A percentile compares a stretch with the other conserved stretches of the same genome.
Conservation (phyloP, 2,329 filamentous ascomycete species). For the Daldinia eschscholtzii region DNA sequence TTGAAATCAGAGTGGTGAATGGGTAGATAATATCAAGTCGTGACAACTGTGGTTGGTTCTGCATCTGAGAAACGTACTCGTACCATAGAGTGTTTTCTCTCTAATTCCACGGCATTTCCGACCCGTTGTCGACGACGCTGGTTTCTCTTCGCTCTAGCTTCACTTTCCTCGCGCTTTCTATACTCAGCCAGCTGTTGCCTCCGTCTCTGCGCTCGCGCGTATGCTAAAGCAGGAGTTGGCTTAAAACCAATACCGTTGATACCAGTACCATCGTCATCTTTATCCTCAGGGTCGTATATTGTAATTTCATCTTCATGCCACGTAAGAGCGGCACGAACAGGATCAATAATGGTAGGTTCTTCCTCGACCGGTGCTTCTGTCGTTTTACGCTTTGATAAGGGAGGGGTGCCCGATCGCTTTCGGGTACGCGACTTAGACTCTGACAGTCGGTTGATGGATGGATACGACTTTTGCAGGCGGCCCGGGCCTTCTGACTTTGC, state of each 20-base stretch:
- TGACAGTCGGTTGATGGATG: slow-evolving; percentile 56
- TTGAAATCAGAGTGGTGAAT: slow-evolving; percentile 17
- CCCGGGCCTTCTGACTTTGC: slow-evolving; percentile 36
- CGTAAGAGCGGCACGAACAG: slow-evolving; percentile 70
- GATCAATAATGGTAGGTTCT: slow-evolving; percentile 61
- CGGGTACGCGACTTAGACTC: slow-evolving; percentile 56
- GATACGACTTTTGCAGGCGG: slow-evolving; percentile 53
- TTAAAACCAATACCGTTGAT: slow-evolving; percentile 77
- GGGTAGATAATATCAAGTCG: slow-evolving; percentile 38
- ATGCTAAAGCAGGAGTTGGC: slow-evolving; percentile 71
- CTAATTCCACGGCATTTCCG: slow-evolving; percentile 46
- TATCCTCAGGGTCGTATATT: slow-evolving; percentile 72
- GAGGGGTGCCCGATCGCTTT: slow-evolving; percentile 49
- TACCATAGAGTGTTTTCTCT: slow-evolving; percentile 48
- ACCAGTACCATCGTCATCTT: slow-evolving; percentile 75
- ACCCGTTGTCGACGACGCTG: slow-evolving; percentile 60
- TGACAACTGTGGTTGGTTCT: slow-evolving; percentile 50
- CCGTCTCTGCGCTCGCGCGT: slow-evolving; percentile 68
- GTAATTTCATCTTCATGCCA: slow-evolving; percentile 79
- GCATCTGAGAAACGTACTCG: slow-evolving; percentile 53
- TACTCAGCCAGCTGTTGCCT: slow-evolving; percentile 73
- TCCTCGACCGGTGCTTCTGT: slow-evolving; percentile 49
- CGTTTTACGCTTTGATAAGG: slow-evolving; percentile 45
- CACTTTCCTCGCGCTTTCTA: slow-evolving; percentile 69
- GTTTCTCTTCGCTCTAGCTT: slow-evolving; percentile 69